Evolutionary conservation across 1,284 basidiomycete species (phyloP).

Genomic region (Grifola frondosa): DNA sequence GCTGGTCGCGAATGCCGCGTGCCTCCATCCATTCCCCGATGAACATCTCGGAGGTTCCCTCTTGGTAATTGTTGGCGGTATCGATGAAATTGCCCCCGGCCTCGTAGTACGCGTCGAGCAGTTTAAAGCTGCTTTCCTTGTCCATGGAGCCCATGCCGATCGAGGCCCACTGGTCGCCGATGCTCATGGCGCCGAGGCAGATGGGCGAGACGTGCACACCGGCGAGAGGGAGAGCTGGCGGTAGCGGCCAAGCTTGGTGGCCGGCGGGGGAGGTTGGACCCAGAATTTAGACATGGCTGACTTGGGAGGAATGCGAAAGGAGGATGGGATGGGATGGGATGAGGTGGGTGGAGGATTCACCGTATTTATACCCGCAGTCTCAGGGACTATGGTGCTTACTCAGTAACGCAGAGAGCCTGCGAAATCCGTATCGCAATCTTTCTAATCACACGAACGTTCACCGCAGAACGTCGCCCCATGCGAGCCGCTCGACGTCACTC

Average conservation of each 20-base stretch:
- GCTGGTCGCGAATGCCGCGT: slow-evolving; percentile 40
- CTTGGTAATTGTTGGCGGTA: slow-evolving; percentile 34
- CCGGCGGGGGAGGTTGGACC: slow-evolving; percentile 5
- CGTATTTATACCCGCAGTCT: no score
- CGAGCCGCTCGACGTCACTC: no score
- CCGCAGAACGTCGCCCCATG: no score
- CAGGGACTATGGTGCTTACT: no score
- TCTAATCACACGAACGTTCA: no score
- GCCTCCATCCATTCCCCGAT: slow-evolving; percentile 46
- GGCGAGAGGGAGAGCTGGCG: slow-evolving; percentile 12
- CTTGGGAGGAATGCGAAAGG: no score
- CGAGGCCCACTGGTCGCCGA: slow-evolving; percentile 45
- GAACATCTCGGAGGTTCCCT: slow-evolving; percentile 30
- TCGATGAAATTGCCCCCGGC: slow-evolving; percentile 36
- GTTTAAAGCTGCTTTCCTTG: slow-evolving; percentile 32
- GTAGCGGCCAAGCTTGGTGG: slow-evolving; percentile 12
- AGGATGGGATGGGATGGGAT: no score
- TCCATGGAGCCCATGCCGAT: slow-evolving; percentile 40
- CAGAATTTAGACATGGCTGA: no score
- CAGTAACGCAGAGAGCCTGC: no score
- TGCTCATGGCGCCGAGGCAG: slow-evolving; percentile 53
- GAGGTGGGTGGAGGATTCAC: no score
- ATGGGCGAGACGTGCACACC: slow-evolving; percentile 10
- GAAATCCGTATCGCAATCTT: no score
- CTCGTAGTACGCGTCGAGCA: slow-evolving; percentile 34